Evolutionary conservation across 345 rosid genomes (phyloP).

Genomic region (Eucalyptus dawsonii): DNA sequence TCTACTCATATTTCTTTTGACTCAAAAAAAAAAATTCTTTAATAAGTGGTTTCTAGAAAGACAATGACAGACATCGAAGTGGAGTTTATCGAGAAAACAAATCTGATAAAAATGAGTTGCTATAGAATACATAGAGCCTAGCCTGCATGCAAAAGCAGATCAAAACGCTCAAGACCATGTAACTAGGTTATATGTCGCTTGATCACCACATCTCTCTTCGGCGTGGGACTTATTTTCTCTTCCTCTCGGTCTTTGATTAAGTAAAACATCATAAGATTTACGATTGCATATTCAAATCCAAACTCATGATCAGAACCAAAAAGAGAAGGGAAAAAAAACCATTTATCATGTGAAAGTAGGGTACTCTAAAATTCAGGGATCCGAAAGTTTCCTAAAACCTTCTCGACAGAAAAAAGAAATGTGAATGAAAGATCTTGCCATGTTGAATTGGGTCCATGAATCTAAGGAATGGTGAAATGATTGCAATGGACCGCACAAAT

Average conservation of each 20-base stretch:
- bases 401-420: not conserved
- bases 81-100: not conserved
- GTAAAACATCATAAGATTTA: not conserved
- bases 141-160: not conserved
- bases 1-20: not conserved
- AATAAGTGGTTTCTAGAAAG: not conserved
- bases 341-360: not conserved
- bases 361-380: not conserved
- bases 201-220: too few relatives aligned
- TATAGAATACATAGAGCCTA: not conserved
- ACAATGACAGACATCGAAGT: not conserved
- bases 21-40: not conserved
- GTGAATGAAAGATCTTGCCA: not conserved
- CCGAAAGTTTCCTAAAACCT: not conserved
- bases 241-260: rapidly evolving
- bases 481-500: not conserved
- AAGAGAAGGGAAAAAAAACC: too few relatives aligned
- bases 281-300: too few relatives aligned
- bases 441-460: not conserved
- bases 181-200: not conserved
- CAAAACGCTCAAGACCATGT: not conserved
- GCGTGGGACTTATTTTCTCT: not conserved
- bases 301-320: too few relatives aligned
- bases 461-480: not conserved
- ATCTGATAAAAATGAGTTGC: not conserved